Percentiles rank a stretch among this genome's conserved stretches.
phyloP scores from a whole-genome alignment of 2,329 filamentous ascomycete species.

The Lecanoromycetidae sp. region DNA sequence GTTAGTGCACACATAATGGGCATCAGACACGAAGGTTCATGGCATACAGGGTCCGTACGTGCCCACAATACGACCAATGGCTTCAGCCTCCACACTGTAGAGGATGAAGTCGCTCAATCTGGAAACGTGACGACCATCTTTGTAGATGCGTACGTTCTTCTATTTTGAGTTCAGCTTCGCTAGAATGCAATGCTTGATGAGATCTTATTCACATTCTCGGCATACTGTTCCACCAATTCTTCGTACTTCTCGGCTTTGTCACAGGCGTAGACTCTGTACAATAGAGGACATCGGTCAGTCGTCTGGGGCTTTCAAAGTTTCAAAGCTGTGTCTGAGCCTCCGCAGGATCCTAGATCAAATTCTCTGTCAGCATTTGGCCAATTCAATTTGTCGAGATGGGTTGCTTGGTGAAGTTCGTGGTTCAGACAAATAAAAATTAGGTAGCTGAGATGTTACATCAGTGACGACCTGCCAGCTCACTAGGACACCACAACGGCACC shows the following conservation, averaged over 20 bases:
- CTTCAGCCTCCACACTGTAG: slow-evolving; percentile 92
- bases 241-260: slow-evolving; percentile 85
- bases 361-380: neutral
- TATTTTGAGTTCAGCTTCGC: slow-evolving; percentile 37
- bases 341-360: too few relatives aligned
- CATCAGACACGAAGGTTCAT: neutral
- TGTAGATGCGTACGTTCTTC: slow-evolving; percentile 76
- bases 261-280: slow-evolving; percentile 76
- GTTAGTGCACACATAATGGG: neutral
- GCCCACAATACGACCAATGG: slow-evolving; percentile 76
- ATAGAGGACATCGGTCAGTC: neutral
- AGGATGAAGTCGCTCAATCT: slow-evolving; percentile 96
- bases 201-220: slow-evolving; percentile 65
- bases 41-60: slow-evolving; percentile 82
- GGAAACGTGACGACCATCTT: slow-evolving; percentile 91
- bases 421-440: slow-evolving; percentile 84
- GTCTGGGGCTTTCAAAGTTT: neutral
- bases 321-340: neutral
- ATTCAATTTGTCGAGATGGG: neutral
- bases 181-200: slow-evolving; percentile 28
- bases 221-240: slow-evolving; percentile 66
- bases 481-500: slow-evolving; percentile 64
- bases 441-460: slow-evolving; percentile 99
- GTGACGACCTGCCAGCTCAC: slow-evolving; percentile 55
- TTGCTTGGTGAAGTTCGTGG: neutral